phyloP scores from a whole-genome alignment of 192 early-diverging fungal species.

The Coemansia sp. region DNA sequence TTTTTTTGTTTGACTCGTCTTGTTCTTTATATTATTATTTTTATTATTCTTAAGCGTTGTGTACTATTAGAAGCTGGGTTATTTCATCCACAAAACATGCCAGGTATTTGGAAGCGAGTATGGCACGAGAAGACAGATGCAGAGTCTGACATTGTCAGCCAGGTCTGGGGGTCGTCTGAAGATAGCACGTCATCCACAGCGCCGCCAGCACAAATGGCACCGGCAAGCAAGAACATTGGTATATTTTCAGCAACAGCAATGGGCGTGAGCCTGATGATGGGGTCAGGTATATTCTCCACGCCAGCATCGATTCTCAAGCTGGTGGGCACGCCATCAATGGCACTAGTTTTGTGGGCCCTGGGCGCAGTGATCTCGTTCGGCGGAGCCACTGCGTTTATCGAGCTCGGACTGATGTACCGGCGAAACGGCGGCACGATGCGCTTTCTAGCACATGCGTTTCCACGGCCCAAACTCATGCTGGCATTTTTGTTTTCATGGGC shows the following conservation, averaged over 20 bases:
- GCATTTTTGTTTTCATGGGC: conserved; percentile 56
- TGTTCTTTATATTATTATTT: background rate
- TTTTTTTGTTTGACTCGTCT: background rate
- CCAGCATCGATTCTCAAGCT: conserved; percentile 67
- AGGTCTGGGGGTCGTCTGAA: conserved; percentile 1
- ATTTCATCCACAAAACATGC: background rate
- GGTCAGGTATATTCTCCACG: conserved; percentile 78
- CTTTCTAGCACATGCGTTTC: conserved; percentile 73
- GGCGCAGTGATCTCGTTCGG: conserved; percentile 73
- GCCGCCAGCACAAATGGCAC: background rate
- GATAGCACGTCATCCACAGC: background rate
- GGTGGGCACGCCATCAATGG: conserved; percentile 64
- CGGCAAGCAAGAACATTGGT: conserved; percentile 40
- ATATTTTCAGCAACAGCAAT: conserved; percentile 64
- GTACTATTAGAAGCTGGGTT: background rate
- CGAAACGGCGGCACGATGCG: conserved; percentile 84
- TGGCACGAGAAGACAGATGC: conserved; percentile 10
- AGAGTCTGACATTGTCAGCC: background rate
- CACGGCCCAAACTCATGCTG: conserved; percentile 49
- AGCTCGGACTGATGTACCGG: conserved; percentile 84
- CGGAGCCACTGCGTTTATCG: conserved; percentile 85
- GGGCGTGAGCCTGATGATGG: conserved; percentile 74
- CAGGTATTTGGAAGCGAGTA: conserved; percentile 13
- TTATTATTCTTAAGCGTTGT: background rate
- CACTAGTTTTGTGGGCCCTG: conserved; percentile 72